Evolutionary conservation across 805 yeast species (phyloP), one percentile per base, ranked within the genome.

Genomic region (Kodamaea nitidulidarum): DNA sequence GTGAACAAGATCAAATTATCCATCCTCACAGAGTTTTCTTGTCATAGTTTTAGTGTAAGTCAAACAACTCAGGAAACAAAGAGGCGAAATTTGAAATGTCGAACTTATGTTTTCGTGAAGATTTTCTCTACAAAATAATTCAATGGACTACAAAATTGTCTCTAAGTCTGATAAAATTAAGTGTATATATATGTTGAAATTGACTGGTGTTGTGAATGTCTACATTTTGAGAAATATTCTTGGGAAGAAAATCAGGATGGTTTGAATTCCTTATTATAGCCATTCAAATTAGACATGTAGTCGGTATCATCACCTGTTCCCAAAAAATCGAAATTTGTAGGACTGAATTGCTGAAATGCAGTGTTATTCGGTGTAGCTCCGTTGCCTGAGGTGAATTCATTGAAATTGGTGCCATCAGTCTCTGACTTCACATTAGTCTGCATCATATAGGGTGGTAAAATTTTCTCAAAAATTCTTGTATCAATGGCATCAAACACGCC

Each of bases 401-500:
- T 26, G 22, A 9, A 34, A 26, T 7, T 14, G 11, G 4, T 34
- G n/a, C 15, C 30, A 9, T n/a, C 12, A 8, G 9, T 15, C 11
- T 33, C 29, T 12, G 16, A 10, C 15, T 22, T 22, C 11, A 27
- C 16, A 37, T 54, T 57, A 35, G 47, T 54, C 39, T 65, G 70
- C 35, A 80, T 67, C 95, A 86, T 86, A 55, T 84, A 86, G 3
- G 95, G 93, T 2, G 95, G 95, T 35, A 86, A 55, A 46, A 84
- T 81, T 28, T 85, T 65, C 1, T 96, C 96, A 66, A 88, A 88
- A 14, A 88, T 72, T 53, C 86, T 90, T 53, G 86, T 78, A 56
- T 88, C 96, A 34, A 88, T 61, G 48, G 82, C 84, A 56, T 88
- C 95, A 70, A 88, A 83, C 31, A 85, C 81, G 4, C 95, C 93